A percentile compares a stretch with the other conserved stretches of the same genome.
Evolutionary conservation across 257 asterid genomes (phyloP).

Genomic region (Asclepias syriaca): DNA sequence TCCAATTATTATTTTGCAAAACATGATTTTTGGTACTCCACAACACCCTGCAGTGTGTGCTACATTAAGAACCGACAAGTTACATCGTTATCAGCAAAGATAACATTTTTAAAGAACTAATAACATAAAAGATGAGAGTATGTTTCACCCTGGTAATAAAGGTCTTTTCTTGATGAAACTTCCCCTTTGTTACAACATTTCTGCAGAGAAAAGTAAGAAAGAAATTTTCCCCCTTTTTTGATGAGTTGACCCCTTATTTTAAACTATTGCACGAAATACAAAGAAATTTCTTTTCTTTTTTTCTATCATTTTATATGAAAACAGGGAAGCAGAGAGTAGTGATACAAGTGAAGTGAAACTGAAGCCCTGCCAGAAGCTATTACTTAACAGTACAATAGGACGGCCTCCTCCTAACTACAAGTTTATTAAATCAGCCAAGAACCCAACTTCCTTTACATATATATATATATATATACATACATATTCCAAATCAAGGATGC

Average conservation of each 20-base stretch:
- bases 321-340: too few relatives aligned
- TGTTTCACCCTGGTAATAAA: not conserved
- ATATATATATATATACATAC: too few relatives aligned
- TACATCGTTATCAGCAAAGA: not conserved
- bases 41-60: not conserved
- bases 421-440: too few relatives aligned
- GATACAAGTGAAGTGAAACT: too few relatives aligned
- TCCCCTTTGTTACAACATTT: not conserved
- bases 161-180: not conserved
- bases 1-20: not conserved
- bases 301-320: too few relatives aligned
- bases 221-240: not conserved
- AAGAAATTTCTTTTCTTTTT: not conserved
- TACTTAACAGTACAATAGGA: too few relatives aligned
- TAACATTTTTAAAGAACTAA: too few relatives aligned
- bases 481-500: too few relatives aligned
- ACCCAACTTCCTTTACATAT: too few relatives aligned
- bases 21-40: not conserved
- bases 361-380: too few relatives aligned
- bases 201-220: not conserved
- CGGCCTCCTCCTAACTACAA: too few relatives aligned
- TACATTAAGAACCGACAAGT: not conserved
- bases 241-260: not conserved
- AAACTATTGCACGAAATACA: not conserved
- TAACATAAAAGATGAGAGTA: not conserved